Evolutionary conservation across 345 rosid species (phyloP), one percentile per base, ranked within the genome.

Genomic region (Cardiospermum halicacabum): DNA sequence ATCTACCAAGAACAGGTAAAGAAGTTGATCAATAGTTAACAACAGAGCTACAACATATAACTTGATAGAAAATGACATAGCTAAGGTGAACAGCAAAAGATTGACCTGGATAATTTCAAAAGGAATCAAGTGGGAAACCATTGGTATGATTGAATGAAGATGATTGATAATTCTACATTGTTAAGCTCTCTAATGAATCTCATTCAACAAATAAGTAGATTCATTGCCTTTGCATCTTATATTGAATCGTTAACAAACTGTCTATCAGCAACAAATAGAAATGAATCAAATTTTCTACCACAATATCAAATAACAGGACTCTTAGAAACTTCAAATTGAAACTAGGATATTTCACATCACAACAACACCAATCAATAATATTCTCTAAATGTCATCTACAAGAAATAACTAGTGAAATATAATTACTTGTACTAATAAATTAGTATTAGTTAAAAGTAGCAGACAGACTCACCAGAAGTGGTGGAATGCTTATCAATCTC

Each of bases 381-480:
- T 15, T 45, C 40, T 18, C 27, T 32, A 62, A 2, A 19, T 40
- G n/a, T 9, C 18, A 31, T 7, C 40, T 7, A 30, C 2, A 21
- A 11, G 51, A 62, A 62, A 19, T 31, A 62, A 48, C n/a, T n/a
- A n/a, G n/a, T n/a, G n/a, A n/a, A n/a, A n/a, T n/a, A n/a, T n/a
- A n/a, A n/a, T n/a, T n/a, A n/a, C n/a, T n/a, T n/a, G n/a, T n/a
- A n/a, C n/a, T n/a, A 11, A 56, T 15, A 60, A 56, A 56, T 40
- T 11, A 37, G 18, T 27, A 26, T 11, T 5, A 53, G 18, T 19
- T 40, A 13, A 61, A 40, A 27, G 24, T 28, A 19, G 31, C 26
- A 19, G 13, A 54, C 42, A 55, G 40, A 69, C 89, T 78, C 69
- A 84, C 97, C 84, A 5, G 75, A 74, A 75, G 70, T 69, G 72